Base-by-base conservation (phyloP, 306 rosid genomes). In the Crataegus laevigata region DNA sequence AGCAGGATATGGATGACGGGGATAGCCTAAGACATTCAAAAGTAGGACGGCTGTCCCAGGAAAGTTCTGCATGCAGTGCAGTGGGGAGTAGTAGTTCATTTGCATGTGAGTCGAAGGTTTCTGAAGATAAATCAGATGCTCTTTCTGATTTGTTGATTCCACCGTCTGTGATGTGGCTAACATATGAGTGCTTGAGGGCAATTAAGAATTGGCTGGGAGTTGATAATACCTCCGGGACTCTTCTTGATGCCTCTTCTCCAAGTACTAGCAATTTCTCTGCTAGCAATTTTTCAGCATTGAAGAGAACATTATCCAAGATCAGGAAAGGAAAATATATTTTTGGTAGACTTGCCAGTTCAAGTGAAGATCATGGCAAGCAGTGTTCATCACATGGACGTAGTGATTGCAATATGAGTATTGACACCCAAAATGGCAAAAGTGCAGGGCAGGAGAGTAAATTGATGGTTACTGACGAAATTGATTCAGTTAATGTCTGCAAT, bases 21-120 rank as follows among this genome's bases (percentile, higher is more conserved):
- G 91, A 85, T 72, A 84, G 77, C 79, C 50, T 73, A 77, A 88
- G 98, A 75, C 90, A 80, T 81, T 85, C 99, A 66, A 90, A 96
- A 89, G 90, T 96, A 50, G 99, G 98, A 71, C 81, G 96, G 57
- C 71, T 91, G 43, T 90, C 98, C 60, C 87, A 85, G 80, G 96
- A 92, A 83, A 90, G 90, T 84, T 87, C 90, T 82, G 92, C 93
- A 50, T 85, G 90, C 75, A 74, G 79, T 81, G 83, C 83, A 52
- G 71, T 67, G 55, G 82, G 83, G 68, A 81, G 75, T 77, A 86
- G 72, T 87, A 86, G 72, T 87, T 77, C 71, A 50, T 73, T 76
- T 68, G 69, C 87, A n/a, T 38, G 73, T 64, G 70, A 85, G 57
- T 61, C 85, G 26, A 85, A 52, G 74, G 78, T 76, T 78, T 66